phyloP scores from a whole-genome alignment of 106 monocot species.

The Chionographis japonica region DNA sequence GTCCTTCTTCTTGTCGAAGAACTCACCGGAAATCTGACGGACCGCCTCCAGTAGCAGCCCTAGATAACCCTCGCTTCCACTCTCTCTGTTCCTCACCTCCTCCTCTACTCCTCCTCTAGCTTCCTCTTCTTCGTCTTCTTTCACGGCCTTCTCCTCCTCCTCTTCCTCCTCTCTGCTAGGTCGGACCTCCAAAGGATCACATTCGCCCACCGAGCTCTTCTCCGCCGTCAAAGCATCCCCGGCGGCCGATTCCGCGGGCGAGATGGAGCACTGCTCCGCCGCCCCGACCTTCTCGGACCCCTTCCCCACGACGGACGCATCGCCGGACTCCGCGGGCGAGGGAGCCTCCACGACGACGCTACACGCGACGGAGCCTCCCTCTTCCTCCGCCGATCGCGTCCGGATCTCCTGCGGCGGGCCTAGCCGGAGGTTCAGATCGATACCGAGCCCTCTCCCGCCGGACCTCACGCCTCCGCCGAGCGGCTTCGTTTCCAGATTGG shows the following conservation, averaged over 20 bases:
- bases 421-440: conserved; percentile 25
- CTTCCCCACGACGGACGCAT: not conserved
- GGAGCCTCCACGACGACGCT: not conserved
- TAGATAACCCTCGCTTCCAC: conserved; percentile 12
- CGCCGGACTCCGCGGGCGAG: not conserved
- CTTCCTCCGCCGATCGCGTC: not conserved
- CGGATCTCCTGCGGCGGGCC: conserved; percentile 4
- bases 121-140: not conserved
- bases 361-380: not conserved
- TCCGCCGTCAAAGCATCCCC: not conserved
- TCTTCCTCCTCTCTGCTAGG: not conserved
- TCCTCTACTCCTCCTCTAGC: not conserved
- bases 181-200: not conserved
- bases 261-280: not conserved
- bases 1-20: not conserved
- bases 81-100: not conserved
- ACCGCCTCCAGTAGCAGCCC: conserved; percentile 36
- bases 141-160: conserved; percentile 2
- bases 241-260: not conserved
- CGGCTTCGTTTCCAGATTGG: not conserved
- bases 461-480: not conserved
- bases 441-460: not conserved
- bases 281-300: not conserved
- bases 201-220: conserved; percentile 19
- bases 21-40: conserved; percentile 10